A percentile compares a stretch with the other conserved stretches of the same genome.
Conservation (phyloP, 495 filamentous ascomycete species). For the Neurospora pannonica region DNA sequence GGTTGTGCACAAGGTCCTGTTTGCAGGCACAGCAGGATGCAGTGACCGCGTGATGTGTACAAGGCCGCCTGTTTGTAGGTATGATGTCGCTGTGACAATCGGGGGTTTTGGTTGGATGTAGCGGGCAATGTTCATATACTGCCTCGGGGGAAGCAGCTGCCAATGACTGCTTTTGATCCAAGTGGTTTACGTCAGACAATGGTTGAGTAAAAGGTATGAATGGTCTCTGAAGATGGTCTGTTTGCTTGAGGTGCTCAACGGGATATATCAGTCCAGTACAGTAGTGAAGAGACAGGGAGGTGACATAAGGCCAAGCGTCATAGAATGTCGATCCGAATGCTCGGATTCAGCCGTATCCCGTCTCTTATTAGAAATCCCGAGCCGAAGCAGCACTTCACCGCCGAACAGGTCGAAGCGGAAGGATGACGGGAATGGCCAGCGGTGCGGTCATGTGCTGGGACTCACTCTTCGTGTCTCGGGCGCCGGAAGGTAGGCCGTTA, state of each 20-base stretch:
- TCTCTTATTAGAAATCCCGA: background rate
- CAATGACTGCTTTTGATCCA: background rate
- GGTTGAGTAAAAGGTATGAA: background rate
- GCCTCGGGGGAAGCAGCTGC: background rate
- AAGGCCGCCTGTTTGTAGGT: background rate
- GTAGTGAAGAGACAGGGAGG: background rate
- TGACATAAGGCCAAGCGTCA: background rate
- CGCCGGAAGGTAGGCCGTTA: background rate
- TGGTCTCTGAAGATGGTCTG: background rate
- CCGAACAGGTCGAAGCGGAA: background rate
- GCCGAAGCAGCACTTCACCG: background rate
- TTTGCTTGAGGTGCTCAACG: background rate
- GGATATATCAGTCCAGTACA: background rate
- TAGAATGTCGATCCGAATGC: background rate
- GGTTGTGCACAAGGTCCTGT: background rate
- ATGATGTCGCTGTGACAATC: background rate
- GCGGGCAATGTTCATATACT: background rate
- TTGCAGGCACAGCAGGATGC: background rate
- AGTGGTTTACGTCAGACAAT: background rate
- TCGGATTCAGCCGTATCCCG: background rate
- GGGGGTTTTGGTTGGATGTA: background rate
- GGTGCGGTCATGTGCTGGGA: background rate
- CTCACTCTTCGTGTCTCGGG: background rate
- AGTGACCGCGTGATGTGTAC: background rate
- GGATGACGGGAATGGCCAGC: background rate